Evolutionary conservation across 371 early-diverging fungal species (phyloP), one percentile per base, ranked within the genome.

Genomic region (Dichotomocladium elegans): DNA sequence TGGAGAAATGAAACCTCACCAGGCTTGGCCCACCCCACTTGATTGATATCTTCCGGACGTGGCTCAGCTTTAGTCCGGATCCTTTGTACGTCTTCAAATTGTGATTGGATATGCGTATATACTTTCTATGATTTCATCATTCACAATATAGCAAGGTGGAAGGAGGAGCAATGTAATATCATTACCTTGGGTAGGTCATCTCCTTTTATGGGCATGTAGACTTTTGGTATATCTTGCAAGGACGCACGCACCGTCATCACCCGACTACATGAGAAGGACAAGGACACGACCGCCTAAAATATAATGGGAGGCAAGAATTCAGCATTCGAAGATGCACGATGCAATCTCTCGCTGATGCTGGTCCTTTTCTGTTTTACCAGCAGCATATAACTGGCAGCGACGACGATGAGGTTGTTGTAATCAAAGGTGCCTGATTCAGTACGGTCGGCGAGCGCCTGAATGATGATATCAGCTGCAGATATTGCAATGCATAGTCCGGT

Each of bases 181-280:
- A 34, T 25, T 72, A 85, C 88, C 58, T 77, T 78, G 14, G 87
- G 87, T 30, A 87, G 48, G 57, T 89, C 86, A 24, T 76, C 75
- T 21, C 70, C 63, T 48, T 81, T 79, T 49, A 85, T 85, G 11
- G 87, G 86, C 49, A 87, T 72, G 58, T 83, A 82, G 0, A 81
- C 56, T 54, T 87, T 86, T n/a, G 90, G 90, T 33, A 87, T 87
- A 41, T 80, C 81, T 47, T 75, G 72, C 11, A 86, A 55, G 4
- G 85, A 77, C 6, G 74, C 41, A 46, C 80, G 70, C 12, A 81
- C 78, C 5, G 82, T 74, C 8, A 87, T 51, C 44, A 81, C 61
- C 14, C 85, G 77, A 50, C 79, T 80, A 44, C 80, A 82, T 10
- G 77, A 73, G 55, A 80, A 79, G 6, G 80, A 60, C 6, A 80